These are phyloP conservation scores for Seiridium unicorne DNA, from an alignment of 2,329 filamentous ascomycete genomes.

Conservation along the genomic window DNA sequence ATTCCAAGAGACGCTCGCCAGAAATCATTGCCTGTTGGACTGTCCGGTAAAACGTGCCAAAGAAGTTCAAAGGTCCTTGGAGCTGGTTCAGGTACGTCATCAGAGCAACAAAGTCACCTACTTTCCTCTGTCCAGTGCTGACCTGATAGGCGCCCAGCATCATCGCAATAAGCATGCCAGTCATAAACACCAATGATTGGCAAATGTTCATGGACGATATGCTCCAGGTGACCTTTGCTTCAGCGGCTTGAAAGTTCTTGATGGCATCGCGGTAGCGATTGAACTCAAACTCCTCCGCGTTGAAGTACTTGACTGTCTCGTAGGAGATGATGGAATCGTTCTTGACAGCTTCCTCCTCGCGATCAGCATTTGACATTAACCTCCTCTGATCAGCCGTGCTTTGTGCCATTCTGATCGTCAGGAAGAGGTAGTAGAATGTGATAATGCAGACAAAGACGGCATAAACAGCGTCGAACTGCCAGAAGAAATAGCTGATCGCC, in stretches of 20 bases:
- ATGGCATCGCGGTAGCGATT: conserved; percentile 70
- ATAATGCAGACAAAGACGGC: conserved; percentile 86
- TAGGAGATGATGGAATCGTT: conserved; percentile 99
- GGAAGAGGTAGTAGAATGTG: conserved; percentile 93
- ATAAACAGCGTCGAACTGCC: conserved; percentile 83
- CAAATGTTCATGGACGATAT: conserved; percentile 79
- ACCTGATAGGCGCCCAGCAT: conserved; percentile 78
- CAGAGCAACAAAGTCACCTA: conserved; percentile 71
- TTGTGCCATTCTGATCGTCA: conserved; percentile 94
- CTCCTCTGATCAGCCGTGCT: conserved; percentile 88
- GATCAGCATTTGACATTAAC: conserved; percentile 90
- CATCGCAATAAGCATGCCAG: conserved; percentile 69
- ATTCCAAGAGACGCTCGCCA: conserved; percentile 87
- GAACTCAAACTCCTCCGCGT: conserved; percentile 79
- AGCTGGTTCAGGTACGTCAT: conserved; percentile 78
- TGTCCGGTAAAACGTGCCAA: conserved; percentile 92
- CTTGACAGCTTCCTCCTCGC: conserved; percentile 95
- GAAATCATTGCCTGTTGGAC: conserved; percentile 98
- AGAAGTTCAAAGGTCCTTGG: conserved; percentile 80
- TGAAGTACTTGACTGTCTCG: conserved; percentile 91
- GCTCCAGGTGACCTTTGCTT: conserved; percentile 74
- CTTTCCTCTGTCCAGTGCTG: conserved; percentile 59
- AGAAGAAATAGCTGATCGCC: conserved; percentile 78
- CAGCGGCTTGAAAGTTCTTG: conserved; percentile 67
- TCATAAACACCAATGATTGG: conserved; percentile 77